Conservation (phyloP, 2,329 filamentous ascomycete genomes). For the Talaromyces rugulosus region DNA sequence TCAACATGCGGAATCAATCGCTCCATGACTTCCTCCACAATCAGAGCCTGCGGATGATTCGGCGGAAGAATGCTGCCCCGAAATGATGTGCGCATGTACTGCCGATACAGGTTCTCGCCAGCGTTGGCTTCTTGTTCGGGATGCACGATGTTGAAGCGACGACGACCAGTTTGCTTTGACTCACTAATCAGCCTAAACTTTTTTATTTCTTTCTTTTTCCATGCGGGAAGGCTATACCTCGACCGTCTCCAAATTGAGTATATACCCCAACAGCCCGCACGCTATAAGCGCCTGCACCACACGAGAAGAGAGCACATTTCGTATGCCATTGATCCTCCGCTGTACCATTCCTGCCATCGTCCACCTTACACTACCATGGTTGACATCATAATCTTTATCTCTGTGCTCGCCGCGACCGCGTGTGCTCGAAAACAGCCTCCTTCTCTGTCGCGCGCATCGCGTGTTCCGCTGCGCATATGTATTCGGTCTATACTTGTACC, state of each 20-base stretch:
- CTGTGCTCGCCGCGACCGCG: background rate
- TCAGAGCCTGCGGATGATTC: constrained; percentile 44
- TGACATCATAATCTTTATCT: background rate
- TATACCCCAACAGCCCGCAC: background rate
- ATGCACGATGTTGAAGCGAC: constrained; percentile 56
- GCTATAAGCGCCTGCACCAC: background rate
- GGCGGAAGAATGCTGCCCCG: constrained; percentile 46
- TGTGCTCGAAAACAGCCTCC: background rate
- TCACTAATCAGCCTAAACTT: constrained; percentile 1
- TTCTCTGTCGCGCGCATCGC: too few relatives aligned
- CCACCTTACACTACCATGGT: background rate
- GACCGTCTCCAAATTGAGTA: constrained; percentile 51
- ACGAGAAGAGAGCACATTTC: background rate
- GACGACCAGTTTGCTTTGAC: constrained; percentile 44
- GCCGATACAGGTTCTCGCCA: constrained; percentile 43
- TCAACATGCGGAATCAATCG: constrained; percentile 52
- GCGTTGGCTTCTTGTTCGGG: constrained; percentile 40
- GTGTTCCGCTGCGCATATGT: too few relatives aligned
- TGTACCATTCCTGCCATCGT: background rate
- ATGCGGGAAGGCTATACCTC: constrained; percentile 30
- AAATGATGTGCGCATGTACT: constrained; percentile 48
- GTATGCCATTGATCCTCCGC: background rate
- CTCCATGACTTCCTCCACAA: constrained; percentile 51
- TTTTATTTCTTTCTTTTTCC: background rate
- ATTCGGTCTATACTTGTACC: too few relatives aligned